Percentiles rank a stretch among this genome's conserved stretches.
phyloP scores from a whole-genome alignment of 345 rosid species.

The Linum lewisii region DNA sequence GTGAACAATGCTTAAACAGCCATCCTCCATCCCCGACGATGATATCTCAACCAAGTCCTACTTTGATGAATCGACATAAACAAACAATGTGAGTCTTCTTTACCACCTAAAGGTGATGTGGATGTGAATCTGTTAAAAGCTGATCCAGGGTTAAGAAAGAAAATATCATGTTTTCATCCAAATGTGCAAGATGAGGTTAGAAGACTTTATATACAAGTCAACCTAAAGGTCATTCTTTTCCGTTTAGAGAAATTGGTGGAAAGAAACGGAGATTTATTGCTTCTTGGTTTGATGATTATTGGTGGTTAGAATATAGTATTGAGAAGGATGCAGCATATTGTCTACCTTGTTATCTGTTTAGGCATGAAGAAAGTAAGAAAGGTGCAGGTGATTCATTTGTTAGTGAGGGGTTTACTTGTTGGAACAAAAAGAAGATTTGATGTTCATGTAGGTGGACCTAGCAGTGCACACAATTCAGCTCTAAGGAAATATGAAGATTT shows the following conservation, averaged over 20 bases:
- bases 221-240: neutral
- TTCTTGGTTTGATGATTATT: neutral
- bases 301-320: slow-evolving; percentile 1
- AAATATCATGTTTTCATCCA: neutral
- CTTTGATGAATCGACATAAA: too few relatives aligned
- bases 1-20: too few relatives aligned
- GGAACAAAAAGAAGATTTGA: neutral
- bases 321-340: neutral
- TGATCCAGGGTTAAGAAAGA: neutral
- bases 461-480: slow-evolving; percentile 5
- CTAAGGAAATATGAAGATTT: neutral
- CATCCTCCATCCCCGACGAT: too few relatives aligned
- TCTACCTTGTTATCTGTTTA: neutral
- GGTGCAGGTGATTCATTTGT: neutral
- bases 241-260: neutral
- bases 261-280: neutral
- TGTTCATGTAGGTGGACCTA: neutral
- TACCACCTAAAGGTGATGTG: too few relatives aligned
- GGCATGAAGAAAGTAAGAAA: too few relatives aligned
- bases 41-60: too few relatives aligned
- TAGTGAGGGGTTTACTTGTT: slow-evolving; percentile 1
- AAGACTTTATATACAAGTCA: neutral
- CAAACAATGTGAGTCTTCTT: too few relatives aligned
- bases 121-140: too few relatives aligned
- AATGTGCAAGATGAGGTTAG: neutral